phyloP scores from a whole-genome alignment of 352 stramenopile genomes.

The Globisporangium uncinulatum region DNA sequence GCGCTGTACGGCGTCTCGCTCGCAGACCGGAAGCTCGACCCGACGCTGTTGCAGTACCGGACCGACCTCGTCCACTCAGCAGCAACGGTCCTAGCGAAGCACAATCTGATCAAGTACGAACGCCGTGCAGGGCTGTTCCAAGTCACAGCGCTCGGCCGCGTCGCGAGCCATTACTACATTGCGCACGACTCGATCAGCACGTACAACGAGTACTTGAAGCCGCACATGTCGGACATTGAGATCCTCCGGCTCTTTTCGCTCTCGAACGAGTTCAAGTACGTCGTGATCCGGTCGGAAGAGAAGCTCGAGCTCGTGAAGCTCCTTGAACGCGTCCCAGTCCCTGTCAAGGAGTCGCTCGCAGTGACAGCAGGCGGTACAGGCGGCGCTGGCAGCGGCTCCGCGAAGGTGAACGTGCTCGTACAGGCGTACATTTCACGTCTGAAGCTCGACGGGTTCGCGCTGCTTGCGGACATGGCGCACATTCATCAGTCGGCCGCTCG shows the following conservation, averaged over 20 bases:
- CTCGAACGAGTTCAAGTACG: constrained; percentile 98
- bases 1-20: constrained; percentile 93
- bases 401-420: constrained; percentile 99
- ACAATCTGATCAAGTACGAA: constrained; percentile 98
- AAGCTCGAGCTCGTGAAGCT: constrained; percentile 98
- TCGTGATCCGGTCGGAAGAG: constrained; percentile 98
- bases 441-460: constrained; percentile 96
- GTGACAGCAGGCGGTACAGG: constrained; percentile 30
- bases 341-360: constrained; percentile 94
- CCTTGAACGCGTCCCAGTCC: constrained; percentile 96
- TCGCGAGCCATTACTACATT: constrained; percentile 99
- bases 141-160: constrained; percentile 95
- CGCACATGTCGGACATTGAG: constrained; percentile 99
- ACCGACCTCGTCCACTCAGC: constrained; percentile 97
- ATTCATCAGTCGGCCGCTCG: constrained; percentile 98
- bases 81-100: constrained; percentile 94
- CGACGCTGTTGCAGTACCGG: constrained; percentile 92
- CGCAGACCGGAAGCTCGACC: constrained; percentile 87
- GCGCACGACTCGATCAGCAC: constrained; percentile 96
- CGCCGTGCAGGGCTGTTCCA: constrained; percentile 93
- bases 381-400: constrained; percentile 61
- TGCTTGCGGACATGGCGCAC: constrained; percentile 99
- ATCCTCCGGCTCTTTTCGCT: constrained; percentile 98
- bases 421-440: constrained; percentile 99
- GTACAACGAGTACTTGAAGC: constrained; percentile 98